Conservation (phyloP, 352 stramenopile species). For the Salisapilia sapeloensis region DNA sequence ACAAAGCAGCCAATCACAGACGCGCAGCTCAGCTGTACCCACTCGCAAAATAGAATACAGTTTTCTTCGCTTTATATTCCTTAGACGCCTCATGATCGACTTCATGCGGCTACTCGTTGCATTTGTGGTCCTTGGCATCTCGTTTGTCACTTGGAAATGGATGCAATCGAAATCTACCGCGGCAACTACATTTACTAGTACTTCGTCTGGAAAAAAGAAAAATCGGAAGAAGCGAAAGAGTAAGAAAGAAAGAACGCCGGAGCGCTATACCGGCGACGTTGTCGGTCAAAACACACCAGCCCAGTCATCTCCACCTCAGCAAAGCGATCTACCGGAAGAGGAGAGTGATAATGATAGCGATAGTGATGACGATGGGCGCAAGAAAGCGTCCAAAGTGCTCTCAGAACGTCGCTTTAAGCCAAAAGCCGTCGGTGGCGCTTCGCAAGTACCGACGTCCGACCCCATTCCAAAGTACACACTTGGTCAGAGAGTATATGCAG, state of each 20-base stretch:
- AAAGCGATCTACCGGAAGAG: not conserved
- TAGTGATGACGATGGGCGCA: conserved; percentile 36
- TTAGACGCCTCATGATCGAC: conserved; percentile 20
- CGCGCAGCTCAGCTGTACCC: too few species aligned
- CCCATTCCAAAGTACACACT: conserved; percentile 13
- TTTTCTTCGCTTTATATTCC: too few species aligned
- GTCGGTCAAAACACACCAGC: not conserved
- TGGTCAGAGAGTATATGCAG: conserved; percentile 32
- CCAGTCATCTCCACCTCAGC: not conserved
- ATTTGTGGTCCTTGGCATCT: conserved; percentile 19
- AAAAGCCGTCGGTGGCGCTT: conserved; percentile 22
- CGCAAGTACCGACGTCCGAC: conserved; percentile 5
- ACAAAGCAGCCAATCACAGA: too few species aligned
- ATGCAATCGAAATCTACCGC: conserved; percentile 5
- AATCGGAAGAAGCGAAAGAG: too few species aligned
- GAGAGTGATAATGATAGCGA: conserved; percentile 20
- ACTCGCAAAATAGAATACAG: too few species aligned
- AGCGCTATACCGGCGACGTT: not conserved
- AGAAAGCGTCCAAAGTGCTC: conserved; percentile 33
- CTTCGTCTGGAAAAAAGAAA: too few species aligned
- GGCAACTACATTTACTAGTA: conserved; percentile 1
- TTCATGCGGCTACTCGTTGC: conserved; percentile 20
- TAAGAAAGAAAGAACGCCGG: too few species aligned
- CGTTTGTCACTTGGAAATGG: conserved; percentile 17
- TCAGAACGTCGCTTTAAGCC: conserved; percentile 41